Base-by-base conservation (phyloP, 2,329 filamentous ascomycete species). In the Hymenoscyphus albidus region DNA sequence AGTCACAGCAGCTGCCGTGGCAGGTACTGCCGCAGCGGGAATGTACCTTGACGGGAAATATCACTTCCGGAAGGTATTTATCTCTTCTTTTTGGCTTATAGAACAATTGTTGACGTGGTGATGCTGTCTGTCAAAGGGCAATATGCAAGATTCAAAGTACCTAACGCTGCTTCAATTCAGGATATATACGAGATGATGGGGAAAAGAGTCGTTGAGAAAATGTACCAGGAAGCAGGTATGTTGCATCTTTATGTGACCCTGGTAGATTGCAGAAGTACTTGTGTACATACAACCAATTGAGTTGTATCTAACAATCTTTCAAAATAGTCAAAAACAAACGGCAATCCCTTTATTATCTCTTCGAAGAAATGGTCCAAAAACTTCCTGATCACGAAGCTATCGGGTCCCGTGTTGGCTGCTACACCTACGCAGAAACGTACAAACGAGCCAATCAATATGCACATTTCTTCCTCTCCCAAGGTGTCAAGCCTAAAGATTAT, bases 31-130 rank as follows among this genome's bases (percentile, higher is more conserved):
- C n/a, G 77, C 79, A 13, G 82, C 83, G 51, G 81, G 82, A 14
- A 69, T 74, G 67, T 91, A 91, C 70, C 77, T 90, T 56, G 85
- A 93, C 72, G 90, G 86, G 62, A 91, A 89, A 78, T 87, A 84
- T 70, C 85, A 90, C 73, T 73, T 93, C 59, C 74, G 77, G 54
- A 85, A 89, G 27, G 27, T 27, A 27, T 27, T 27, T 27, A 27
- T 27, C 27, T 27, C 27, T 27, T 27, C 27, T 27, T 27, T 27
- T 27, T 27, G 27, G 27, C 27, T 27, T 27, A 27, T 27, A 27
- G 3, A 27, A 27, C 27, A 27, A 27, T 27, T 27, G 27, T 27
- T 27, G 27, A 2, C 27, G 27, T 27, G 27, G 27, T 27, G 27
- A 27, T 27, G 27, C 27, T 27, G 27, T 27, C 27, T 27, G 27